Percentiles rank a stretch among this genome's conserved stretches.
phyloP scores from a whole-genome alignment of 139 green algal genomes.

The Cymbomonas tetramitiformis region DNA sequence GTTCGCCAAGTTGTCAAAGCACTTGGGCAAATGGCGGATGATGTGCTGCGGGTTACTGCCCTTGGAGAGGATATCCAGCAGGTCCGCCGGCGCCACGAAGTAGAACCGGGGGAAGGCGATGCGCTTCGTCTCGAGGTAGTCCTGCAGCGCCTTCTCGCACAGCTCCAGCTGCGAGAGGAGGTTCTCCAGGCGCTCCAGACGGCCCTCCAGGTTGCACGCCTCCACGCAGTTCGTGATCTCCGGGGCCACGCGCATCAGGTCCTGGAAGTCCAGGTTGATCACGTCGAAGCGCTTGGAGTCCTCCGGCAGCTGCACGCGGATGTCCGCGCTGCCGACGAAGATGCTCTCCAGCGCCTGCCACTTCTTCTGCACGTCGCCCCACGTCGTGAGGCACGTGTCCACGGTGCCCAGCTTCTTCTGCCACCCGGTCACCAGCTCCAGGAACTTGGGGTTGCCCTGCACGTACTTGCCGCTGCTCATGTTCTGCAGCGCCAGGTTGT shows the following conservation, averaged over 20 bases:
- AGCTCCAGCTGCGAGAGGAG: slow-evolving; percentile 71
- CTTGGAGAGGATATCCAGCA: too few species aligned
- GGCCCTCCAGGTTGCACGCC: slow-evolving; percentile 68
- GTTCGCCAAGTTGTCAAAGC: slow-evolving; percentile 79
- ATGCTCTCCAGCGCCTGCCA: slow-evolving; percentile 80
- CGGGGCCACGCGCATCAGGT: slow-evolving; percentile 32
- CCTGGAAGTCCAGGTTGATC: slow-evolving; percentile 71
- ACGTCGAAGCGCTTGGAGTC: slow-evolving; percentile 70
- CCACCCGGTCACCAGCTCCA: slow-evolving; percentile 61
- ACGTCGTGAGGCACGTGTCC: slow-evolving; percentile 57
- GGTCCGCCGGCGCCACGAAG: too few species aligned
- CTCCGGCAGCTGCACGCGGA: slow-evolving; percentile 76
- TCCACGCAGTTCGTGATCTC: slow-evolving; percentile 70
- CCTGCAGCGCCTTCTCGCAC: slow-evolving; percentile 82
- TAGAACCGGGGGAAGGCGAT: slow-evolving; percentile 85
- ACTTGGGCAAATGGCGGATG: slow-evolving; percentile 69
- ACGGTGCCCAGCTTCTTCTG: slow-evolving; percentile 73
- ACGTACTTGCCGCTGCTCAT: slow-evolving; percentile 72
- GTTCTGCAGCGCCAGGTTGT: slow-evolving; percentile 78
- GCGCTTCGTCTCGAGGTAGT: too few species aligned
- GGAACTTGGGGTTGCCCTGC: slow-evolving; percentile 72
- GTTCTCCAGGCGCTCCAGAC: slow-evolving; percentile 69
- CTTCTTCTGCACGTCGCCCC: slow-evolving; percentile 75
- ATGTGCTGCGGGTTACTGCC: slow-evolving; percentile 67
- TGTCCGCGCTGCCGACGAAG: slow-evolving; percentile 71